Conservation (phyloP, 2,329 filamentous ascomycete genomes). For the Thermochaetoides dissita region DNA sequence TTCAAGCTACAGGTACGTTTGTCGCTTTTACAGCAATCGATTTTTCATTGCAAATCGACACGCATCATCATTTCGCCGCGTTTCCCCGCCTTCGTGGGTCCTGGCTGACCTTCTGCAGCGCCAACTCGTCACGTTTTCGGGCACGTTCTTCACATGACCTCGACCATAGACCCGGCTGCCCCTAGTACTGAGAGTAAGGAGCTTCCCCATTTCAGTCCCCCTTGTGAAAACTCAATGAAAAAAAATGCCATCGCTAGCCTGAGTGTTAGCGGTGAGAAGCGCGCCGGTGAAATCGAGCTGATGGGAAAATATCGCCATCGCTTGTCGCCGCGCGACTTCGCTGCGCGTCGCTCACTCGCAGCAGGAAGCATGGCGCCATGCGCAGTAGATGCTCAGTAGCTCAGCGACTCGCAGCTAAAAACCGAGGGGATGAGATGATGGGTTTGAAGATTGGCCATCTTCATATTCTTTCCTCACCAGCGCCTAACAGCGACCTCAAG, state of each 20-base stretch:
- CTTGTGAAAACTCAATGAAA: no score
- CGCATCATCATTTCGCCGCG: constrained; percentile 1
- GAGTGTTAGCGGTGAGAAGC: no score
- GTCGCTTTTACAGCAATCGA: not conserved
- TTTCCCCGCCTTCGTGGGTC: constrained; percentile 3
- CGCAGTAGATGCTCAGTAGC: no score
- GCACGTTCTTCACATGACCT: constrained; percentile 18
- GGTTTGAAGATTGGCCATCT: no score
- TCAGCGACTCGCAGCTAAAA: no score
- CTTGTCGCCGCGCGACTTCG: no score
- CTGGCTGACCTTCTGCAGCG: constrained; percentile 7
- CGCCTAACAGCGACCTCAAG: no score
- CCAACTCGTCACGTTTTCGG: constrained; percentile 17
- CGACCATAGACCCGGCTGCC: constrained; percentile 11
- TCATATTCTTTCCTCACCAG: no score
- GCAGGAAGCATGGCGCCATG: no score
- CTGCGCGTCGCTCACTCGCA: no score
- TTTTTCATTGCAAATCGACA: constrained; percentile 4
- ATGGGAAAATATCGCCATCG: not conserved
- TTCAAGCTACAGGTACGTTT: constrained; percentile 16
- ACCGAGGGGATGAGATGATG: no score
- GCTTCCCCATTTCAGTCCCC: not conserved
- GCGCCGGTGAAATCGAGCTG: no score
- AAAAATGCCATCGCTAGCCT: not conserved
- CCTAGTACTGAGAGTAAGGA: constrained; percentile 12